Conservation (phyloP, 108 stramenopile species). For the Nannochloropsis salina region DNA sequence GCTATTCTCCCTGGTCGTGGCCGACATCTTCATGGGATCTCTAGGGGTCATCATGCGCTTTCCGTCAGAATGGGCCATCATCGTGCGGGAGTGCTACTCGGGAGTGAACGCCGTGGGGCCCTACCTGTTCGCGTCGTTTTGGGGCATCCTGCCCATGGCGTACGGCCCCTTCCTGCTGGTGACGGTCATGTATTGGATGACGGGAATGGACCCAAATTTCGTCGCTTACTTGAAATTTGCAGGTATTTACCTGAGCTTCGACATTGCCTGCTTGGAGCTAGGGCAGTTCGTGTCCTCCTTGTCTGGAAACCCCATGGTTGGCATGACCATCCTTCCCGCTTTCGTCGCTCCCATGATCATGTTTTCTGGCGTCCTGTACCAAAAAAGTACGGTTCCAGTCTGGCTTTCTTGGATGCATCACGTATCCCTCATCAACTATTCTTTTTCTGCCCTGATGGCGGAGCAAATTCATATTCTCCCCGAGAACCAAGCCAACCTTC, state of each 20-base stretch:
- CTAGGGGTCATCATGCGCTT: not conserved
- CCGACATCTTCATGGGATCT: not conserved
- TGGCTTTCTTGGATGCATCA: not conserved
- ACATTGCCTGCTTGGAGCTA: not conserved
- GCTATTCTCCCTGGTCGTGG: not conserved
- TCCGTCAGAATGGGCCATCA: not conserved
- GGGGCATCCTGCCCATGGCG: not conserved
- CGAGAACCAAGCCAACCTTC: not conserved
- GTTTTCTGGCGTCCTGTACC: not conserved
- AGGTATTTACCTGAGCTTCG: slow-evolving; percentile 16
- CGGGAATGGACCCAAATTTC: not conserved
- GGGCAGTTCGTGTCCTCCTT: slow-evolving; percentile 3
- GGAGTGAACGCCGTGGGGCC: not conserved
- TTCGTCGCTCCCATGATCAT: not conserved
- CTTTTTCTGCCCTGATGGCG: not conserved
- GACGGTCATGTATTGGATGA: slow-evolving; percentile 6
- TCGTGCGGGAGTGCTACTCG: slow-evolving; percentile 1
- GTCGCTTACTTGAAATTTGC: not conserved
- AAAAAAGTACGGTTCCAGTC: slow-evolving; percentile 10
- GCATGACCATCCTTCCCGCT: not conserved
- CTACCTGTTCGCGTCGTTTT: slow-evolving; percentile 15
- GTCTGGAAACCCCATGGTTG: slow-evolving; percentile 8
- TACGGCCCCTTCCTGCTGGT: not conserved
- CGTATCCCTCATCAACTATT: not conserved
- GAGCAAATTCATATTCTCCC: not conserved